Percentiles rank a stretch among this genome's conserved stretches.
These are phyloP conservation scores for Phtheirospermum japonicum DNA, from an alignment of 257 asterid species.

Conservation along the genomic window DNA sequence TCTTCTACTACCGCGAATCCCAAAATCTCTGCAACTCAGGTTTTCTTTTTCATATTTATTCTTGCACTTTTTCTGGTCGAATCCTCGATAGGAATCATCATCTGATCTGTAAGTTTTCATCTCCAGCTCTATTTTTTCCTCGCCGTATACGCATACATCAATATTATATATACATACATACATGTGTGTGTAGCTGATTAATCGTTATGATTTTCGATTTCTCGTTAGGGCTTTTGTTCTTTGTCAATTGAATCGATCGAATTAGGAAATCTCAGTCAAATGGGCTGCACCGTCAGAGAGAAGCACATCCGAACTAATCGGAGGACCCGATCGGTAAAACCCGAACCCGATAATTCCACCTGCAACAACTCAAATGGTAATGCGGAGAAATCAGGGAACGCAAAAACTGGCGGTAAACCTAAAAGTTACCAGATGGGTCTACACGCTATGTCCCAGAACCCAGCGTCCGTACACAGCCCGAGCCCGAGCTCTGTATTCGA, in stretches of 20 bases:
- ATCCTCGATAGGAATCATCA: slow-evolving; percentile 27
- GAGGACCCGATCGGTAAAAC: slow-evolving; percentile 64
- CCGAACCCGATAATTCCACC: slow-evolving; percentile 53
- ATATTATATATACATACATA: background rate
- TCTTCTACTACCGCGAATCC: slow-evolving; percentile 31
- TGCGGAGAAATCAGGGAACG: slow-evolving; percentile 31
- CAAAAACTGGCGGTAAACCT: slow-evolving; percentile 26
- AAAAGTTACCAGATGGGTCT: slow-evolving; percentile 35
- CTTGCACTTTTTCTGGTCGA: no score
- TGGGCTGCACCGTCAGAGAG: slow-evolving; percentile 72
- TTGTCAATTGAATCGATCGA: slow-evolving; percentile 21
- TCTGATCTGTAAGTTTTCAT: slow-evolving; percentile 34
- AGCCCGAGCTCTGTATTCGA: slow-evolving; percentile 38
- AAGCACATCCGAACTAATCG: slow-evolving; percentile 68
- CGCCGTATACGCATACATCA: background rate
- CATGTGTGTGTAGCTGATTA: slow-evolving; percentile 9
- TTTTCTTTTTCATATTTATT: slow-evolving; percentile 14
- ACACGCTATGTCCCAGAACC: slow-evolving; percentile 29
- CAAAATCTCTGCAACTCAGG: slow-evolving; percentile 30
- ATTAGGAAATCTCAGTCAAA: slow-evolving; percentile 25
- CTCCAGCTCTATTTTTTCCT: no score
- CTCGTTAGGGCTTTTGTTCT: slow-evolving; percentile 28
- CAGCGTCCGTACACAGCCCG: slow-evolving; percentile 21
- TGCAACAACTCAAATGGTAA: slow-evolving; percentile 25
- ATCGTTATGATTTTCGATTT: slow-evolving; percentile 15